Evolutionary conservation across 2,329 filamentous ascomycete genomes (phyloP), one percentile per base, ranked within the genome.

Genomic region (Penicillium capsulatum): DNA sequence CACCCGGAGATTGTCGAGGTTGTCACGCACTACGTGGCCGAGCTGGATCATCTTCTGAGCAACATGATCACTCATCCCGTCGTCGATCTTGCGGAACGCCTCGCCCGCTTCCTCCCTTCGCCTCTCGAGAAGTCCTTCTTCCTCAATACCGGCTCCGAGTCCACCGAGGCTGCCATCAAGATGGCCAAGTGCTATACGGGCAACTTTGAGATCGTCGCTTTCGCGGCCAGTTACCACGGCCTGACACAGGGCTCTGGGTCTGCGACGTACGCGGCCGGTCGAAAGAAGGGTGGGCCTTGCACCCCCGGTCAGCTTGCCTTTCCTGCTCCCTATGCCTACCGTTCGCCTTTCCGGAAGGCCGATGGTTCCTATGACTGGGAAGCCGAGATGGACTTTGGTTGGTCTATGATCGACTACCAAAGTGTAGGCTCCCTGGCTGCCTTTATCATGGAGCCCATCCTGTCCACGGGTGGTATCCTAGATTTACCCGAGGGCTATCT

Each of bases 361-460:
- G 78, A 83, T 45, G 79, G 79, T 1, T 71, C 70, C 0, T 78
- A 84, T 46, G 80, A 84, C 54, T 84, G 80, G 80, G 68, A 79
- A 48, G 73, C 76, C 0, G 81, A 84, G 55, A 62, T 84, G 10
- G 71, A 79, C 8, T 83, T 76, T 49, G 79, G 77, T 3, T 84
- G 77, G 70, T 65, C 66, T 13, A 65, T 83, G 60, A 67, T 84
- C 14, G 79, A 84, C 44, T 66, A 71, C 31, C 73, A 77, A 38
- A 78, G 72, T 1, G 74, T 71, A 40, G 80, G 80, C 0, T 81
- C 78, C 0, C 68, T 84, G 0, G 80, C 80, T 1, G 80, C 80
- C 0, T 73, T 79, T 20, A 77, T 84, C 38, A 59, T 83, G 34
- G 79, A 83, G 52, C 76, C 75, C 1, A 80, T 83, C 24, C 66